phyloP scores from a whole-genome alignment of 306 rosid genomes.

The Fragaria nilgerrensis region DNA sequence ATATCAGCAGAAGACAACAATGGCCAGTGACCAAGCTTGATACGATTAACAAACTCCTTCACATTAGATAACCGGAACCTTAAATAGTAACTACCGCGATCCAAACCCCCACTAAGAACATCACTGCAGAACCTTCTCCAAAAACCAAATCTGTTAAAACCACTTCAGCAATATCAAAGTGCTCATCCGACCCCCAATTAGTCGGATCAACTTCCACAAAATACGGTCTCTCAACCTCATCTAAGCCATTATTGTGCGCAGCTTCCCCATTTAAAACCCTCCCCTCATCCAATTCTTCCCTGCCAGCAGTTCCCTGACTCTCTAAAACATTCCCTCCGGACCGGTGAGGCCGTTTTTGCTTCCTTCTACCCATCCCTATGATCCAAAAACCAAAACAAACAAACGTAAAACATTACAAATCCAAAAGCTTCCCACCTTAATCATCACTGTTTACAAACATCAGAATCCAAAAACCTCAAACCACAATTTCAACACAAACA shows the following conservation, averaged over 20 bases:
- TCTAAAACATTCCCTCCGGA: slow-evolving; percentile 53
- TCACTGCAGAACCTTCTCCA: slow-evolving; percentile 54
- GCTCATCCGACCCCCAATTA: slow-evolving; percentile 54
- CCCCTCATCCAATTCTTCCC: slow-evolving; percentile 39
- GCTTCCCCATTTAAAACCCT: slow-evolving; percentile 30
- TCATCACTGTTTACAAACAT: background rate
- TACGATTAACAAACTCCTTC: slow-evolving; percentile 45
- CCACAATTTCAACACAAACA: background rate
- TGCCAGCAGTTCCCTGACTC: slow-evolving; percentile 29
- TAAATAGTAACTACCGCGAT: slow-evolving; percentile 42
- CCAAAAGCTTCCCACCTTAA: background rate
- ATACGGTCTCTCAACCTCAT: slow-evolving; percentile 41
- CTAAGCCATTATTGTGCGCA: slow-evolving; percentile 30
- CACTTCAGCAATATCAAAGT: slow-evolving; percentile 81
- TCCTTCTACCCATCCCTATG: slow-evolving; percentile 75
- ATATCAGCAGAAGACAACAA: slow-evolving; percentile 60
- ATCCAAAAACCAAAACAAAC: slow-evolving; percentile 11
- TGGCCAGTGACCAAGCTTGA: slow-evolving; percentile 90
- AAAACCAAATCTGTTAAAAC: slow-evolving; percentile 53
- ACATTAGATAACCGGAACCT: slow-evolving; percentile 65
- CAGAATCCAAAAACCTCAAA: background rate
- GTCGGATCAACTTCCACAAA: slow-evolving; percentile 72
- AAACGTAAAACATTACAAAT: background rate
- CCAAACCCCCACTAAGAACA: slow-evolving; percentile 42
- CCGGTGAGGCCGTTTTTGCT: slow-evolving; percentile 66